A percentile compares a stretch with the other conserved stretches of the same genome.
Conservation (phyloP, 495 filamentous ascomycete species). For the Penicillium herquei region DNA sequence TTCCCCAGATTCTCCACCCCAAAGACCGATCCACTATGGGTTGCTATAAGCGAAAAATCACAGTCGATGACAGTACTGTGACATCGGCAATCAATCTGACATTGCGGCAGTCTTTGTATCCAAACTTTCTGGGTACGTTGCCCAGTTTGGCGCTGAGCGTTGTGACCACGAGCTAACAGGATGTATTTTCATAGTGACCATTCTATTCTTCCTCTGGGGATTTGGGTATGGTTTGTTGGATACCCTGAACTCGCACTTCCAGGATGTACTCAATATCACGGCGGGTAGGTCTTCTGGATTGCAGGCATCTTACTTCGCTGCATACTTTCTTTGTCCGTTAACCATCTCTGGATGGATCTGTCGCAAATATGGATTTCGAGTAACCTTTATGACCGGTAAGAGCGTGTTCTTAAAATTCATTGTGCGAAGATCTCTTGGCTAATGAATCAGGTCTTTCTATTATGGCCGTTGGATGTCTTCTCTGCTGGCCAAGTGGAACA, state of each 20-base stretch:
- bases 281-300: slow-evolving; percentile 42
- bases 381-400: slow-evolving; percentile 46
- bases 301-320: slow-evolving; percentile 52
- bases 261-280: slow-evolving; percentile 46
- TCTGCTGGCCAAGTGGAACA: slow-evolving; percentile 59
- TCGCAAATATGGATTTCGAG: slow-evolving; percentile 60
- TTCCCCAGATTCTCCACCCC: neutral
- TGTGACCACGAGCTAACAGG: neutral
- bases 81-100: slow-evolving; percentile 13
- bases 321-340: slow-evolving; percentile 64
- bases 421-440: neutral
- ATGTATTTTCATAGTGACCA: slow-evolving; percentile 18
- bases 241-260: slow-evolving; percentile 55
- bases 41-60: slow-evolving; percentile 11
- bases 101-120: slow-evolving; percentile 17
- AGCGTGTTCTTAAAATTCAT: slow-evolving; percentile 28
- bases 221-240: slow-evolving; percentile 54
- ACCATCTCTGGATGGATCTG: slow-evolving; percentile 66
- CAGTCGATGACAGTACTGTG: slow-evolving; percentile 7
- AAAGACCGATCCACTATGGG: slow-evolving; percentile 2
- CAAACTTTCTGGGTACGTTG: slow-evolving; percentile 16
- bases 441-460: slow-evolving; percentile 48
- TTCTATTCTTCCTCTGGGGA: slow-evolving; percentile 45
- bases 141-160: neutral
- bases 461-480: slow-evolving; percentile 60